Evolutionary conservation across 345 rosid species (phyloP).

Genomic region (Physaria fendleri): DNA sequence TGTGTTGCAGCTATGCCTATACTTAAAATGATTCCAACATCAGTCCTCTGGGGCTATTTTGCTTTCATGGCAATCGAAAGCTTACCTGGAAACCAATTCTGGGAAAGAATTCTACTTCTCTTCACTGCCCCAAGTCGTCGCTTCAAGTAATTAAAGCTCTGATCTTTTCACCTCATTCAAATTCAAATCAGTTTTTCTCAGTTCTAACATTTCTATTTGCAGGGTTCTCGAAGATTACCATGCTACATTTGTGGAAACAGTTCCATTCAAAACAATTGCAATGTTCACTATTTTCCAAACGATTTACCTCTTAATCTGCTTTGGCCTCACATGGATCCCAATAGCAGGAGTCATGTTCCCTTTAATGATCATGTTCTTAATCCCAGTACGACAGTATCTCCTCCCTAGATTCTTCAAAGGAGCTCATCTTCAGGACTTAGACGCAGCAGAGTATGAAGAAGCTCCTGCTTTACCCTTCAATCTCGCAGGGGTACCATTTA

Average conservation of each 20-base stretch:
- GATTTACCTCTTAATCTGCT: slow-evolving; percentile 63
- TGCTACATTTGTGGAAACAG: slow-evolving; percentile 84
- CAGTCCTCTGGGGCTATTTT: slow-evolving; percentile 99
- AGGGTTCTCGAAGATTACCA: slow-evolving; percentile 85
- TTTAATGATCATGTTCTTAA: slow-evolving; percentile 85
- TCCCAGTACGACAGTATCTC: slow-evolving; percentile 81
- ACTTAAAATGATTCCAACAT: slow-evolving; percentile 88
- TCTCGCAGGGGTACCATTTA: slow-evolving; percentile 26
- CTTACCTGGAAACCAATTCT: slow-evolving; percentile 94
- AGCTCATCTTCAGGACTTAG: slow-evolving; percentile 81
- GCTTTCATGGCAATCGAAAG: slow-evolving; percentile 98
- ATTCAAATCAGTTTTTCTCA: slow-evolving; percentile 11
- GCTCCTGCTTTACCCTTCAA: slow-evolving; percentile 85
- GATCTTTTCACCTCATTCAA: background rate
- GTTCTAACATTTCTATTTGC: slow-evolving; percentile 12
- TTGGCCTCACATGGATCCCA: slow-evolving; percentile 94
- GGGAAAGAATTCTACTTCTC: slow-evolving; percentile 93
- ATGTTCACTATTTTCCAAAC: slow-evolving; percentile 80
- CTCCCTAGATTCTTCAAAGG: slow-evolving; percentile 89
- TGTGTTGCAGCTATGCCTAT: slow-evolving; percentile 97
- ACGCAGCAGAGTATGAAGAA: slow-evolving; percentile 94
- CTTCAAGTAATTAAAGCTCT: slow-evolving; percentile 58
- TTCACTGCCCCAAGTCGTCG: slow-evolving; percentile 89
- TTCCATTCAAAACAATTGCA: slow-evolving; percentile 83
- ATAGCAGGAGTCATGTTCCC: slow-evolving; percentile 96